Evolutionary conservation across 345 rosid species (phyloP), one percentile per base, ranked within the genome.

Genomic region (Arabidopsis suecica): DNA sequence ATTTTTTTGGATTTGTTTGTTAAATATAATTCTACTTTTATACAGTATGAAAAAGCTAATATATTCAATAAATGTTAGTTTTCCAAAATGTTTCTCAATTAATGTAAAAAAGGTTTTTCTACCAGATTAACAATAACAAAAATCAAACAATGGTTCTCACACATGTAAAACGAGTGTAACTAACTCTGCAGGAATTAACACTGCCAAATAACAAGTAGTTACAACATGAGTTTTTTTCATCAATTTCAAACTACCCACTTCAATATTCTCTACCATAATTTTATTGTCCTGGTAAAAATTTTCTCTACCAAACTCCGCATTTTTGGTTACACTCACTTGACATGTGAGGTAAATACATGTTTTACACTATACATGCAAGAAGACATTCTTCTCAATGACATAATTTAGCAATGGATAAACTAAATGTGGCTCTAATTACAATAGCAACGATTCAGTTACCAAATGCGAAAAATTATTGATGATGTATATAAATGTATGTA

Each of bases 271-370:
- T 20, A 20, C 22, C 22, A 20, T 20, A 20, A 20, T 20, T 20
- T 20, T 20, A 0, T 20, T 20, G 22, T 20, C 22, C 22, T 20
- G 22, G 22, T 20, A 20, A 20, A 20, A 1, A 20, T 20, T 20
- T 20, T 20, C 22, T 20, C 22, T 20, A 32, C 25, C 12, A 11
- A 48, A 37, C 75, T 70, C 55, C 18, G 57, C 1, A 6, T 49
- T 36, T 18, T 44, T 44, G 4, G 56, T 45, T 58, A 70, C 28
- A 59, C 57, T 47, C 58, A 36, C 23, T 58, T 59, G 9, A 71
- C 49, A 58, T 70, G 47, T 70, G 54, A 3, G 38, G 9, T 22
- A 9, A 7, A n/a, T 32, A 13, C 32, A 13, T 28, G 36, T 12
- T 13, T 12, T 28, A 54, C 59, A 13, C 20, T 28, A 48, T 8